Evolutionary conservation across 805 yeast species (phyloP), one percentile per base, ranked within the genome.

Genomic region (Nakazawaea populi): DNA sequence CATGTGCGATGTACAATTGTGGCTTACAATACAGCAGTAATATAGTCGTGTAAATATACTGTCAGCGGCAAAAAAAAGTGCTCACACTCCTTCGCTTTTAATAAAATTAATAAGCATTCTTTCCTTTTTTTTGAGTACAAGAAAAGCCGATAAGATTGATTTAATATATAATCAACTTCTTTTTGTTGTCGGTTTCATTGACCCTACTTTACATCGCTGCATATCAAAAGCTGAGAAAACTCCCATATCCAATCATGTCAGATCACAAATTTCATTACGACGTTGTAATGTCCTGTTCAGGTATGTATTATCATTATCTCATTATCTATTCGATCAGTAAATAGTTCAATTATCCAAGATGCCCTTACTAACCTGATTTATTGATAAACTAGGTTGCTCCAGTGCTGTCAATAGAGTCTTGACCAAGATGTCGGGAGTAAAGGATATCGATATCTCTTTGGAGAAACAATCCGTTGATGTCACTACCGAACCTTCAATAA

Each of bases 391-490:
- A 62, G 87, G 96, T 14, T 92, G 99, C 69, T 86, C 96, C 27
- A 80, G 77, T 52, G 97, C 98, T 6, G 87, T 92, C 46, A 80
- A 82, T 67, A 80, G 87, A 60, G 97, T 83, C 1, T 76, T 90
- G 51, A 75, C 72, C 42, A 81, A 76, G 57, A 73, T 87, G 43
- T 83, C 81, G 43, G 97, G 96, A 3, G 94, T 92, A 45, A 75
- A 83, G 46, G 73, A 79, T 42, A 74, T 84, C 27, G 85, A 86
- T 52, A 83, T 91, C 52, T 85, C 95, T 2, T 75, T 94, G 45
- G 91, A 86, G 47, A 70, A 80, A 31, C 97, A 92, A 72, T 72
- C 84, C 1, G 99, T 92, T 8, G 85, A 82, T 60, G 96, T 92
- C 42, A 73, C 74, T 51, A 79, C 94, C 8, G 69, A 67, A 12